Conservation (phyloP, 352 stramenopile species). For the Pelagophyceae sp. region DNA sequence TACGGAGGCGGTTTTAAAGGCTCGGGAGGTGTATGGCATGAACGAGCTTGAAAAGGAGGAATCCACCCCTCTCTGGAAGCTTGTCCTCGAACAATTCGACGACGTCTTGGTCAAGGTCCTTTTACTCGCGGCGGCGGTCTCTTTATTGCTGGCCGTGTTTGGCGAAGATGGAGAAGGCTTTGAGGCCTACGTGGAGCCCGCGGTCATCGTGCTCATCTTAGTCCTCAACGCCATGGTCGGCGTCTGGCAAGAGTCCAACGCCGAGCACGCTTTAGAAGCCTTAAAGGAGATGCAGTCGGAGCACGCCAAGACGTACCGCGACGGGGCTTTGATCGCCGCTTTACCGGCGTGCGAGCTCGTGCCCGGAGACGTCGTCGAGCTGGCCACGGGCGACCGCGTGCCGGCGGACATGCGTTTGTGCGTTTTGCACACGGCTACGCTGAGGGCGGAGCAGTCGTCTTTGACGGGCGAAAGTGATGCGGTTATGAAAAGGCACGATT, state of each 20-base stretch:
- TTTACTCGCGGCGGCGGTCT: conserved; percentile 81
- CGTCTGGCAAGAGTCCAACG: conserved; percentile 82
- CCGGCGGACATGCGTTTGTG: conserved; percentile 62
- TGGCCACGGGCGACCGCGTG: conserved; percentile 80
- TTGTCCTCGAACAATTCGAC: conserved; percentile 94
- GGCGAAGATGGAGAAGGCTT: conserved; percentile 54
- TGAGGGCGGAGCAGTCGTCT: conserved; percentile 41
- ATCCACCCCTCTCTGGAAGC: conserved; percentile 26
- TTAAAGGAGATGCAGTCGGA: conserved; percentile 80
- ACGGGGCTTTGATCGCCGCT: conserved; percentile 24
- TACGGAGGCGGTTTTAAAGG: not conserved
- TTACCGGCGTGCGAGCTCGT: conserved; percentile 47
- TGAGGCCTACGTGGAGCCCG: conserved; percentile 84
- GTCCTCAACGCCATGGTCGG: conserved; percentile 82
- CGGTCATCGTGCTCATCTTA: conserved; percentile 81
- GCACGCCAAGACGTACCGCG: conserved; percentile 29
- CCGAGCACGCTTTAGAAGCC: conserved; percentile 72
- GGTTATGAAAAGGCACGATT: conserved; percentile 55
- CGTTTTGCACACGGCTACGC: conserved; percentile 31
- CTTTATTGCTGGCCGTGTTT: conserved; percentile 80
- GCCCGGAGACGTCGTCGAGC: conserved; percentile 66
- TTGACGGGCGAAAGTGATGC: conserved; percentile 84
- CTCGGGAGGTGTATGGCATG: conserved; percentile 22
- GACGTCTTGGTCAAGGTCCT: conserved; percentile 93
- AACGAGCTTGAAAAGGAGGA: conserved; percentile 38